A percentile compares a stretch with the other conserved stretches of the same genome.
Evolutionary conservation across 305 asterid species (phyloP).

Genomic region (Fraxinus latifolia): DNA sequence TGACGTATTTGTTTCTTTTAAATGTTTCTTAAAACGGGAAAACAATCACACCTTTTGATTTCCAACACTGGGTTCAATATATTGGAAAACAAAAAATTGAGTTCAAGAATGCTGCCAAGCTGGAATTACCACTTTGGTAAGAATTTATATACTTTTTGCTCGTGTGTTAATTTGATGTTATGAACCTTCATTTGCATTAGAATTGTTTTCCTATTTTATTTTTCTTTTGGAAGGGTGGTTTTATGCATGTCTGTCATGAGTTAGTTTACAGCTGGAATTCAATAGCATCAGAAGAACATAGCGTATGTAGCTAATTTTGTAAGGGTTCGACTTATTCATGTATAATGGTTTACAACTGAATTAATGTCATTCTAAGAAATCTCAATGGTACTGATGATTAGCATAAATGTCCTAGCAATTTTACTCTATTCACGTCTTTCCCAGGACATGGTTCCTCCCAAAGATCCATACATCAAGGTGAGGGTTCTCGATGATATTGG

Average conservation of each 20-base stretch:
- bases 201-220: background rate
- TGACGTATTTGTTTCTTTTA: background rate
- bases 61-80: background rate
- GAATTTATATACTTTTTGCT: background rate
- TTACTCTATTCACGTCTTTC: constrained; percentile 10
- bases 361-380: background rate
- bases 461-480: constrained; percentile 91
- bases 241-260: background rate
- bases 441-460: constrained; percentile 94
- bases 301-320: background rate
- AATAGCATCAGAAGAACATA: background rate
- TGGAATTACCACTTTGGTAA: background rate
- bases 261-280: background rate
- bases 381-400: background rate
- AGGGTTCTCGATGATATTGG: constrained; percentile 87
- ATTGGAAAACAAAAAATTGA: background rate
- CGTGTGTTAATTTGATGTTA: background rate
- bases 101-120: background rate
- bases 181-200: background rate
- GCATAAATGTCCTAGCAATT: background rate
- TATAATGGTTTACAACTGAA: background rate
- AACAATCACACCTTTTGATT: background rate
- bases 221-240: background rate
- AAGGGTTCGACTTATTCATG: background rate
- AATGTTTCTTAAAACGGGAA: background rate